These are phyloP conservation scores for Angomonas deanei DNA, from an alignment of 208 protist species.

Conservation along the genomic window DNA sequence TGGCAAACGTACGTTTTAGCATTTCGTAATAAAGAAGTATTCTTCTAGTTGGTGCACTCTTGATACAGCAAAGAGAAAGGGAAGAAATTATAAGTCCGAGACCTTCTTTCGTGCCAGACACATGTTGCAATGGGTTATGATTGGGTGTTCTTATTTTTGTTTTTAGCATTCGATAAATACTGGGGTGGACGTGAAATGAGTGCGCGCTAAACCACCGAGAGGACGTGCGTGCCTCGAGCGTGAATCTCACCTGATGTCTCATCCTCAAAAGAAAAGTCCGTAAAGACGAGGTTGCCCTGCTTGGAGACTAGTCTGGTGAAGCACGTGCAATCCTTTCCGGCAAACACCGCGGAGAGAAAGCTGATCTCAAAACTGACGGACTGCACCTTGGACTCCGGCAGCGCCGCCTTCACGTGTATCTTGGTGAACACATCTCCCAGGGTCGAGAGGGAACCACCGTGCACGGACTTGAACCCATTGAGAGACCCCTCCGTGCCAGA, in stretches of 20 bases:
- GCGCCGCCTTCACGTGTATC: constrained; percentile 46
- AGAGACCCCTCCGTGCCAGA: constrained; percentile 26
- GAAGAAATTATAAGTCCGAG: neutral
- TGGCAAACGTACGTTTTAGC: constrained; percentile 15
- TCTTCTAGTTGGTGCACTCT: neutral
- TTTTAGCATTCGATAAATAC: neutral
- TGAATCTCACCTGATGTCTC: constrained; percentile 46
- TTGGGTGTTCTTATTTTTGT: neutral
- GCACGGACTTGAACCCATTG: constrained; percentile 80
- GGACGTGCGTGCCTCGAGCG: constrained; percentile 65
- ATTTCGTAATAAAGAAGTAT: neutral
- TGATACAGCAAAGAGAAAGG: neutral
- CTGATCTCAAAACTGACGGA: constrained; percentile 84
- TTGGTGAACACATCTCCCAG: constrained; percentile 77
- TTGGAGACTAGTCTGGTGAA: constrained; percentile 52
- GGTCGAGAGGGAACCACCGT: constrained; percentile 80
- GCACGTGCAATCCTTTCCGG: constrained; percentile 58
- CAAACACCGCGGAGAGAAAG: constrained; percentile 66
- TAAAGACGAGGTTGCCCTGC: constrained; percentile 36
- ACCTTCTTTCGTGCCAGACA: neutral
- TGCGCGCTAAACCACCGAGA: too few species aligned
- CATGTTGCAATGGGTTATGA: neutral
- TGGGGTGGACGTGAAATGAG: neutral
- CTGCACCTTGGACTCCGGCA: constrained; percentile 9
- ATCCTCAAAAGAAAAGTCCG: constrained; percentile 76